Base-by-base conservation (phyloP, 768 basidiomycete genomes). In the Mycena haematopus region DNA sequence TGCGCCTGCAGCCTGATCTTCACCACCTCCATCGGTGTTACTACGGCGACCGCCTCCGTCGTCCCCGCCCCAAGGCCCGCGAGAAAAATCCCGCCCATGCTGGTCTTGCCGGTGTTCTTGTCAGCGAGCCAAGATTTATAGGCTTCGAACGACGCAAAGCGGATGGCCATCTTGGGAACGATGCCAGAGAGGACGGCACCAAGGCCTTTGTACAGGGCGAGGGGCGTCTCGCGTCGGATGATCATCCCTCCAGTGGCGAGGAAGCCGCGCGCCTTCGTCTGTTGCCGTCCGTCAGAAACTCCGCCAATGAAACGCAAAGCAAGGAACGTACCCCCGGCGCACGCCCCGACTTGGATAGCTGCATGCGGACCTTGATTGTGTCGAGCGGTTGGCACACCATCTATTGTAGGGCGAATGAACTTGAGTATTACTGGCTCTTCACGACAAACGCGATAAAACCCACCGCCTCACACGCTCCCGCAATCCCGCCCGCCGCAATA, bases 341-440 rank as follows among this genome's bases (percentile, higher is more conserved):
- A 58, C 81, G 79, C 35, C 95, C 87, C 11, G 95, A 90, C 76
- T 80, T 87, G 61, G 92, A 93, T 59, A 99, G 88, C 79, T 99
- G 97, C 97, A 99, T 99, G n/a, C 97, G 93, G 69, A 98, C 96
- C 80, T 99, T 99, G 82, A 99, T 99, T 25, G 97, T 99, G 75
- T 99, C 97, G 46, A 99, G 87, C 13, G 95, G 95, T 73, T 96
- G 95, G 75, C 95, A 96, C 71, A 75, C 82, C 62, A 93, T 73
- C 91, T 93, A 49, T 64, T 38, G 35, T 36, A 49, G 46, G 15
- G 25, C 15, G 35, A 50, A 57, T 47, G 49, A 5, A 17, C 27
- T 29, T 33, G 24, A 46, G 44, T 31, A n/a, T 31, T 9, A 9
- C 29, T 31, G 6, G 29, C 29, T n/a, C n/a, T 31, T 31, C 29